These are phyloP conservation scores for Aspergillus taichungensis DNA, from an alignment of 495 filamentous ascomycete genomes.

Conservation along the genomic window DNA sequence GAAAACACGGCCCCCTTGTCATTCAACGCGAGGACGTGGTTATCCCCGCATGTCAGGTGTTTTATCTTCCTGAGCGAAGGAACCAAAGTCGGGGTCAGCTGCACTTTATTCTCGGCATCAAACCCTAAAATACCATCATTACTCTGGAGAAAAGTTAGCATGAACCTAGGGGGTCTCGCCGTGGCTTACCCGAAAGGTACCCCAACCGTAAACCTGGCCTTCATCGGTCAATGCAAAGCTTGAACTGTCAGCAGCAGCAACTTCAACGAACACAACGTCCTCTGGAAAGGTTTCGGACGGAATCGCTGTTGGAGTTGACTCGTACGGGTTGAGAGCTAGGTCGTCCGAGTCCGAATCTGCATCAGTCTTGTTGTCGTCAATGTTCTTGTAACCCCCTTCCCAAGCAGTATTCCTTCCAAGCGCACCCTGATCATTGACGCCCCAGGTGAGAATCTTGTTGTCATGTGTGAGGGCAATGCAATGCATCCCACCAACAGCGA, in stretches of 20 bases:
- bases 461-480: conserved; percentile 51
- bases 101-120: conserved; percentile 30
- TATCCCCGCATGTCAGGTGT: conserved; percentile 46
- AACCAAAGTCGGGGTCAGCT: conserved; percentile 42
- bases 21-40: conserved; percentile 55
- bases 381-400: conserved; percentile 56
- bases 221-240: conserved; percentile 59
- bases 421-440: conserved; percentile 60
- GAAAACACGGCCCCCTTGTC: conserved; percentile 46
- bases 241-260: conserved; percentile 55
- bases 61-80: conserved; percentile 48
- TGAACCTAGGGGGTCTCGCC: background rate
- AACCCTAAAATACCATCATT: conserved; percentile 53
- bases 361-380: conserved; percentile 46
- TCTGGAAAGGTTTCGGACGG: conserved; percentile 41
- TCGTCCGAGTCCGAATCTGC: conserved; percentile 42
- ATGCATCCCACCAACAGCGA: conserved; percentile 61
- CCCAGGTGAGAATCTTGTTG: conserved; percentile 57
- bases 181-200: conserved; percentile 54
- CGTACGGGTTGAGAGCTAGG: conserved; percentile 50
- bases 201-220: conserved; percentile 62
- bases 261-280: conserved; percentile 47
- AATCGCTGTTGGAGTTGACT: conserved; percentile 52
- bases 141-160: conserved; percentile 29
- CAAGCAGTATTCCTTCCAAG: conserved; percentile 53